Conservation (phyloP, 23 red algal genomes). For the Gracilaria domingensis region DNA sequence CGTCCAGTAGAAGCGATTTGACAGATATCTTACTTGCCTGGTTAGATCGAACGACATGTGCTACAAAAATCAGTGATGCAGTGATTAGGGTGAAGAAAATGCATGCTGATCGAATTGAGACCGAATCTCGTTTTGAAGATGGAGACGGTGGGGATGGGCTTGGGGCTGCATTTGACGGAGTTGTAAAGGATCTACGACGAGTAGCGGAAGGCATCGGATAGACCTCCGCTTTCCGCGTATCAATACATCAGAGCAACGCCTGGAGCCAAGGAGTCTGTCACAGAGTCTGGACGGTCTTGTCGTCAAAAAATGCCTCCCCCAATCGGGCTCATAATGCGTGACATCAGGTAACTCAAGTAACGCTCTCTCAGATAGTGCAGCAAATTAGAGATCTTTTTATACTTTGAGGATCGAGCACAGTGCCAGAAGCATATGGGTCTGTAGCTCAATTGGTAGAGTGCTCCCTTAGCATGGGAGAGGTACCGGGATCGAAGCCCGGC, state of each 20-base stretch:
- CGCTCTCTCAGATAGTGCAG: too few species aligned
- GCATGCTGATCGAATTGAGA: background rate
- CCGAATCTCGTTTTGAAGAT: background rate
- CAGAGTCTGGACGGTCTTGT: too few species aligned
- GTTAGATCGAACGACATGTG: background rate
- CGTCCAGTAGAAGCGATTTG: background rate
- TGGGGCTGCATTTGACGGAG: background rate
- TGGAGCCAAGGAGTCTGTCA: too few species aligned
- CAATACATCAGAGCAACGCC: too few species aligned
- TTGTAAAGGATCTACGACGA: background rate
- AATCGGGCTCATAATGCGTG: too few species aligned
- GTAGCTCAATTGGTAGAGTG: constrained; percentile 93
- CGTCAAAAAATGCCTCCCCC: too few species aligned
- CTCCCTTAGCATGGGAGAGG: constrained; percentile 89
- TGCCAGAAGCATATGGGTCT: constrained; percentile 37
- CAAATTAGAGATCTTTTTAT: background rate
- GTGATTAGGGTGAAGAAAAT: background rate
- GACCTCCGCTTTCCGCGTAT: too few species aligned
- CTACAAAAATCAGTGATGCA: background rate
- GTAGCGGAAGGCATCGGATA: background rate
- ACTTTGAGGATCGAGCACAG: background rate
- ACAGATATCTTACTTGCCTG: background rate
- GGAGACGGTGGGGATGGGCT: background rate
- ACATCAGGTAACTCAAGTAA: too few species aligned
- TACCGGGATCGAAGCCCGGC: constrained; percentile 91